A percentile compares a stretch with the other conserved stretches of the same genome.
Conservation (phyloP, 495 filamentous ascomycete species). For the Thermochaetoides thermophila region DNA sequence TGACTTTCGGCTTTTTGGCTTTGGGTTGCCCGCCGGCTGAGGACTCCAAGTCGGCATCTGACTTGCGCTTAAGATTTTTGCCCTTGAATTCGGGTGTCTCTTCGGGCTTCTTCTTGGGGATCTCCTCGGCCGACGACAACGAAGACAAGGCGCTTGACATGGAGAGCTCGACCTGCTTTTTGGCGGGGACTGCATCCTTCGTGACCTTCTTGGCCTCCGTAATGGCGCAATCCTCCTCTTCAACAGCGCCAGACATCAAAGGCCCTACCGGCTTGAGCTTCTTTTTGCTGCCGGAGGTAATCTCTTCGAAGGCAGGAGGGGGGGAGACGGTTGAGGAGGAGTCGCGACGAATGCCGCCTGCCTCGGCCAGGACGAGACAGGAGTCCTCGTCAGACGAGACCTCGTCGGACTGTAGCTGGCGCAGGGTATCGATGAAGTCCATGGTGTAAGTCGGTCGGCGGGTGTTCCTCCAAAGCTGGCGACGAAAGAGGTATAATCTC, state of each 20-base stretch:
- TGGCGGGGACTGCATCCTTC: background rate
- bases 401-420: conserved; percentile 1
- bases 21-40: background rate
- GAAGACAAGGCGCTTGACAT: no score
- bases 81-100: background rate
- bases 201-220: background rate
- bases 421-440: conserved; percentile 2
- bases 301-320: background rate
- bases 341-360: background rate
- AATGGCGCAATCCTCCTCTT: background rate
- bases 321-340: background rate
- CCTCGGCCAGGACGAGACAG: background rate
- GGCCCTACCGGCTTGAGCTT: background rate
- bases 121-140: no score
- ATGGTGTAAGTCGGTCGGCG: conserved; percentile 1
- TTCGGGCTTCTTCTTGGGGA: background rate
- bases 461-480: conserved; percentile 4
- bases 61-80: background rate
- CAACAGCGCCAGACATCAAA: background rate
- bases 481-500: conserved; percentile 1
- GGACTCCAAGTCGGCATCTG: background rate
- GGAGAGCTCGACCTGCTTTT: background rate
- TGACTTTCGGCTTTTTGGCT: conserved; percentile 3
- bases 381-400: conserved; percentile 3
- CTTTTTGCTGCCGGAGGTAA: no score